Percentiles rank a stretch among this genome's conserved stretches.
Conservation (phyloP, 179 eudicot genomes). For the Gypsophila paniculata region DNA sequence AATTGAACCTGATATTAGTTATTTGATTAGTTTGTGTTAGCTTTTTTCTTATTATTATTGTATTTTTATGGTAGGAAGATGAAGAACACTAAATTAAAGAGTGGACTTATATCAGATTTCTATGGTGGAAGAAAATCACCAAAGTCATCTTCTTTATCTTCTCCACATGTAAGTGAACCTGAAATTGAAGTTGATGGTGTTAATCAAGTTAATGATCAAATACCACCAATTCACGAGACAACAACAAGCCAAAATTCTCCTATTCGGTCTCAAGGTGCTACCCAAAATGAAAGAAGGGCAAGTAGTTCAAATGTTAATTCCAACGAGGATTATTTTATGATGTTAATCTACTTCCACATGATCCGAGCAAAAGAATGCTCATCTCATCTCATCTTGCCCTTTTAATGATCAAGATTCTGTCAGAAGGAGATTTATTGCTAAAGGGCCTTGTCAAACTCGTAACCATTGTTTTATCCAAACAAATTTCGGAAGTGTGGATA, state of each 20-base stretch:
- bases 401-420: neutral
- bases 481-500: neutral
- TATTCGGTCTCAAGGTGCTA: too few species aligned
- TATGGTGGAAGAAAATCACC: neutral
- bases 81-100: neutral
- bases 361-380: neutral
- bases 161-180: neutral
- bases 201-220: neutral
- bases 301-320: neutral
- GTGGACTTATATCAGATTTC: neutral
- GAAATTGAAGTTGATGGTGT: neutral
- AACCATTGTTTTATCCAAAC: conserved; percentile 11
- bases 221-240: too few species aligned
- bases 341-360: neutral
- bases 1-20: too few species aligned
- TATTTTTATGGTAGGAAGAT: neutral
- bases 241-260: too few species aligned
- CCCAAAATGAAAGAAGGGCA: too few species aligned
- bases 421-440: neutral
- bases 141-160: neutral
- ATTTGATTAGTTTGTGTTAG: too few species aligned
- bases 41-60: too few species aligned
- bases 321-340: neutral
- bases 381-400: neutral
- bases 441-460: neutral